Percentiles rank a stretch among this genome's conserved stretches.
Evolutionary conservation across 345 rosid genomes (phyloP).

Genomic region (Populus simonii): DNA sequence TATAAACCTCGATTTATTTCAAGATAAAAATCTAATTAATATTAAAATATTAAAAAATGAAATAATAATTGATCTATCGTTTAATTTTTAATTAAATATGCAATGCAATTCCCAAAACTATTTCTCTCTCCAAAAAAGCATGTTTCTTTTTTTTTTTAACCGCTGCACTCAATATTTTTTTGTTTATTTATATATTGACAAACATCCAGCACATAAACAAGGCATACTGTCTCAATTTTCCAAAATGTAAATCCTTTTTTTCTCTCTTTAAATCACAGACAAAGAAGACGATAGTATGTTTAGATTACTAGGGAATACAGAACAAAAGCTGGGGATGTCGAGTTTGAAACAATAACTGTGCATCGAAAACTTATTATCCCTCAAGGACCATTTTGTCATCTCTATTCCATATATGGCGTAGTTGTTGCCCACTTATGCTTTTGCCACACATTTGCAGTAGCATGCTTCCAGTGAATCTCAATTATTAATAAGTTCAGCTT

Average conservation of each 20-base stretch:
- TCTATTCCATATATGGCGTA: background rate
- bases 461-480: background rate
- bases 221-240: background rate
- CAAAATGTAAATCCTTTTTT: background rate
- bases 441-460: background rate
- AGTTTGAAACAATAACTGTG: background rate
- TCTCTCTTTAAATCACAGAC: background rate
- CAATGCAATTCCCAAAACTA: no score
- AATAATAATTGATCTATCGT: no score
- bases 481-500: slow-evolving; percentile 1
- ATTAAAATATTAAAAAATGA: no score
- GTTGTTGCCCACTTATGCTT: background rate
- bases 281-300: background rate
- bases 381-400: background rate
- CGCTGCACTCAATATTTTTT: no score
- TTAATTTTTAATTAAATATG: no score
- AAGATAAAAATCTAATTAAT: no score
- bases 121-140: no score
- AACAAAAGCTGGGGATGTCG: background rate
- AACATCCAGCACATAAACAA: background rate
- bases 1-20: no score
- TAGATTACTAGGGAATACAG: background rate
- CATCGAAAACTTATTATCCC: background rate
- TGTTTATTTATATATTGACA: no score
- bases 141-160: no score